These are phyloP conservation scores for Podosphaera xanthii DNA, from an alignment of 2,329 filamentous ascomycete species.

Conservation along the genomic window DNA sequence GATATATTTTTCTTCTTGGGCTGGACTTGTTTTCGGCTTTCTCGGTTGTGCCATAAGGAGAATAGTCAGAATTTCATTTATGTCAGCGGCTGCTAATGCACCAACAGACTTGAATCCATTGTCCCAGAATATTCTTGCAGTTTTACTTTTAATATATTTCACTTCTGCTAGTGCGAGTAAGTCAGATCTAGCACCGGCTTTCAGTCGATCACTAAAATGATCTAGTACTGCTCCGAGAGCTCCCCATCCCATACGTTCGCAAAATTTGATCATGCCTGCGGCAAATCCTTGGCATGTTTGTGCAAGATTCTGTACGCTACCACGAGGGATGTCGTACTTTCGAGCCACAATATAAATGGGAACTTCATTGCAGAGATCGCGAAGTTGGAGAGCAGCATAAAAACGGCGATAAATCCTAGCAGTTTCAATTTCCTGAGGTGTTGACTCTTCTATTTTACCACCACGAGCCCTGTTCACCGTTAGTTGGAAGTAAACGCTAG, in stretches of 20 bases:
- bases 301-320: slow-evolving; percentile 46
- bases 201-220: slow-evolving; percentile 51
- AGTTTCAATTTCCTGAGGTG: slow-evolving; percentile 32
- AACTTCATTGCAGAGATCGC: slow-evolving; percentile 55
- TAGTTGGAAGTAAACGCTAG: neutral
- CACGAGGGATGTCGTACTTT: slow-evolving; percentile 48
- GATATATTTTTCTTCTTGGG: slow-evolving; percentile 34
- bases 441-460: slow-evolving; percentile 38
- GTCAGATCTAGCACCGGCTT: slow-evolving; percentile 43
- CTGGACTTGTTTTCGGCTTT: slow-evolving; percentile 32
- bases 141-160: slow-evolving; percentile 55
- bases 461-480: slow-evolving; percentile 34
- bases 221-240: slow-evolving; percentile 49
- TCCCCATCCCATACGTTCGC: slow-evolving; percentile 52
- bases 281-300: slow-evolving; percentile 61
- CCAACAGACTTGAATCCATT: slow-evolving; percentile 50
- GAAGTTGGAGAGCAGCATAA: slow-evolving; percentile 55
- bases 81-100: slow-evolving; percentile 44
- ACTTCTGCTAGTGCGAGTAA: slow-evolving; percentile 48
- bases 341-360: slow-evolving; percentile 45
- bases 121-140: slow-evolving; percentile 52
- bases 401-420: slow-evolving; percentile 47
- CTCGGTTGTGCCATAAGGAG: slow-evolving; percentile 50
- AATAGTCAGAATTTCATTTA: slow-evolving; percentile 45
- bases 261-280: slow-evolving; percentile 60